Percentiles rank a stretch among this genome's conserved stretches.
phyloP scores from a whole-genome alignment of 345 rosid genomes.

The Syzygium aromaticum region DNA sequence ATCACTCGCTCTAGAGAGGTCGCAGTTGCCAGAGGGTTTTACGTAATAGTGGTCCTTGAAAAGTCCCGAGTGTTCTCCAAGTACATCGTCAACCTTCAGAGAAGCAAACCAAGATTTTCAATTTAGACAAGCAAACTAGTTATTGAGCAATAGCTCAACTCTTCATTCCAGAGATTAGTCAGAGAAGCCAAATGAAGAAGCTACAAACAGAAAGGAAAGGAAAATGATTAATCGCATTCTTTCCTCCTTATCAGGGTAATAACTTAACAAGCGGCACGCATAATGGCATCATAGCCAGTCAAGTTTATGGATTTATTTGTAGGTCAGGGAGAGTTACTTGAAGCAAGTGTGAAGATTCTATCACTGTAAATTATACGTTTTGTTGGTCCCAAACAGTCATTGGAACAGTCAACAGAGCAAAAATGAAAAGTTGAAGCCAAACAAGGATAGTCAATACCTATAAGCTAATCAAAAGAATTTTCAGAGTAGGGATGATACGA shows the following conservation, averaged over 20 bases:
- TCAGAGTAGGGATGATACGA: neutral
- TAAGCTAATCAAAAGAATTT: neutral
- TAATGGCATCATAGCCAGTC: neutral
- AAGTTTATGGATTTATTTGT: neutral
- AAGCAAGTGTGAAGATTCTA: neutral
- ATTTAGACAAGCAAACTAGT: neutral
- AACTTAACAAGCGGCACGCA: neutral
- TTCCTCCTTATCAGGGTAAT: neutral
- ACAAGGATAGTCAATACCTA: neutral
- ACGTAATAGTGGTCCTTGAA: conserved; percentile 77
- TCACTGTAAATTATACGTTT: neutral
- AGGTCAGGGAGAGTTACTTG: neutral
- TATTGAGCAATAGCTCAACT: neutral
- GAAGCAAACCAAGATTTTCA: neutral
- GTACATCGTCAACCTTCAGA: conserved; percentile 61
- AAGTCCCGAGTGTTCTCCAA: conserved; percentile 62
- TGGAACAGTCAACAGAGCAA: neutral
- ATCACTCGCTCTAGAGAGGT: conserved; percentile 82
- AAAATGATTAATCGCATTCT: neutral
- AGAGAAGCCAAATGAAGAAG: neutral
- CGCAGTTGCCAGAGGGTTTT: conserved; percentile 77
- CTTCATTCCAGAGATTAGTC: neutral
- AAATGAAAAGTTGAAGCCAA: neutral
- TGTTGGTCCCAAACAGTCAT: neutral
- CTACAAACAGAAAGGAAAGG: neutral